Evolutionary conservation across 495 filamentous ascomycete species (phyloP), one percentile per base, ranked within the genome.

Genomic region (Hyphodiscus hymeniophilus): DNA sequence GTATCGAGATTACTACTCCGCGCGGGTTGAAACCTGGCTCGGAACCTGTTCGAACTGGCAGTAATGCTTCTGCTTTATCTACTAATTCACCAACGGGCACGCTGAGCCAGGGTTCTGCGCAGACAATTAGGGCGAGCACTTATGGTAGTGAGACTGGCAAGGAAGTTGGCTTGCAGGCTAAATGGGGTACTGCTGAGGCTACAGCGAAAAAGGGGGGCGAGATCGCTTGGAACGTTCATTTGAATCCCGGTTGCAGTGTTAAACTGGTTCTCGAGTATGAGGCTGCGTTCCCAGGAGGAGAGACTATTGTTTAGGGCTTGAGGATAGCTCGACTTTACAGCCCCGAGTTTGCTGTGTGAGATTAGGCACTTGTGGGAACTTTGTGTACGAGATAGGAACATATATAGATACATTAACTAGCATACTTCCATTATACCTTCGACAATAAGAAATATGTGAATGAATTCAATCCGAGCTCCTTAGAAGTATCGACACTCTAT

Each of bases 201-300:
- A 57, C 38, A 17, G 41, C 81, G 36, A 73, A 70, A 62, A 79
- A 80, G 67, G 66, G 67, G 24, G 82, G 82, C 2, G 78, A 84
- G 63, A 57, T 85, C 2, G 51, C 60, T 42, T 88, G 80, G 77
- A 70, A 74, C 45, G 70, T 84, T 7, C 64, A 60, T 32, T 56
- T 88, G 34, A 73, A 77, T 56, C 66, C 74, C 1, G 75, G 79
- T 18, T 64, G 69, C 54, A 73, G 74, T 10, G 75, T 71, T 7
- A 73, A 71, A 59, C 59, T 86, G 47, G 60, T 64, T 34, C 50
- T 88, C 47, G 79, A 84, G 61, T 88, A 85, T 62, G 77, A 81
- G 57, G 70, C 79, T 4, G 66, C 63, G 30, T 65, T 75, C 43
- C 81, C 81, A 11, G 62, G 57, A 18, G 67, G 68, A n/a, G 73